Evolutionary conservation across 2,329 filamentous ascomycete genomes (phyloP), one percentile per base, ranked within the genome.

Genomic region (Rutstroemia sp.): DNA sequence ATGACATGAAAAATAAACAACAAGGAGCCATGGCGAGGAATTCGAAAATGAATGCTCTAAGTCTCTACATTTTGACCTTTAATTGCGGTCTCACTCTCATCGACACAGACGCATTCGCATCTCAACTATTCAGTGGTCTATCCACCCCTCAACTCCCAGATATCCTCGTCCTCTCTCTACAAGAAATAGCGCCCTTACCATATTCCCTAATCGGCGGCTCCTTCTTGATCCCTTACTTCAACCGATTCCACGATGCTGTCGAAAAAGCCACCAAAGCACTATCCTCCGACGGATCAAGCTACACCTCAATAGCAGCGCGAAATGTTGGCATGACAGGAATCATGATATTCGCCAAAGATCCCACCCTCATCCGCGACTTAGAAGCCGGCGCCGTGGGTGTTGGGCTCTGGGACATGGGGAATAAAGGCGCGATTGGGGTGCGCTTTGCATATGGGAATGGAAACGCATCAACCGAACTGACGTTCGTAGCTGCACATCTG

Each of bases 271-370:
- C 83, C 7, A 63, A 65, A 64, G 67, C 64, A 50, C 40, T 58
- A 17, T 67, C 68, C 54, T 65, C 67, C 57, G 65, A 68, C 17
- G 55, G 57, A 5, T 58, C 60, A 39, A 57, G 71, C 34, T 96
- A 95, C 70, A 82, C 83, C 40, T 82, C 89, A 54, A 73, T 96
- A 25, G 76, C 83, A 48, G 79, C 82, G 21, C 81, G 84, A 47
- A 91, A 94, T 70, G 80, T 92, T 49, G 92, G 94, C 62, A 90
- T 96, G 84, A 97, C 92, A 0, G 91, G 81, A 23, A 81, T 97
- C 51, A 82, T 97, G 77, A 78, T 96, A 17, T 96, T 96, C 69
- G 87, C 86, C 19, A 83, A 83, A 56, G 78, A 86, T 44, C 76
- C 80, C 0, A 71, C 78, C 8, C 76, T 79, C 23, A 75, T 96